These are phyloP conservation scores for Vaccinium darrowii DNA, from an alignment of 148 eudicot genomes.

Conservation along the genomic window DNA sequence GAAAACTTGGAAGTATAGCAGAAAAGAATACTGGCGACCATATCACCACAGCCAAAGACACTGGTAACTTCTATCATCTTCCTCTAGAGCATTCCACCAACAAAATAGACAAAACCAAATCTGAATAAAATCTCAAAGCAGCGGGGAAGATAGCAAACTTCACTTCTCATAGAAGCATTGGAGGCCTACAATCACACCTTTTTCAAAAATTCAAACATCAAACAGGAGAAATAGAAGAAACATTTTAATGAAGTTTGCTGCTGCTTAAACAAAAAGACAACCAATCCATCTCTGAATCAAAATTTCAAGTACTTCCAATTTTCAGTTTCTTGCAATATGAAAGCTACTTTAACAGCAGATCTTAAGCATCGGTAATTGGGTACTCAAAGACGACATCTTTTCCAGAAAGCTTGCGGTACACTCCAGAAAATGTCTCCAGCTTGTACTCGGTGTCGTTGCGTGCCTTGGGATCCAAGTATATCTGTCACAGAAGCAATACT, in stretches of 20 bases:
- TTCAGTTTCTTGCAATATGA: neutral
- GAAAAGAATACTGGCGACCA: neutral
- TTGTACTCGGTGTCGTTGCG: constrained; percentile 63
- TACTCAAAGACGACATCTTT: constrained; percentile 60
- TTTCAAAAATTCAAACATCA: neutral
- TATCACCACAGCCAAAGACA: neutral
- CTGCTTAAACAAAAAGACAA: neutral
- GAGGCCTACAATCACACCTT: constrained; percentile 2
- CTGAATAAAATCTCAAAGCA: neutral
- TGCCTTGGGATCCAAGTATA: constrained; percentile 72
- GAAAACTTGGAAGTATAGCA: neutral
- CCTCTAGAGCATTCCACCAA: too few relatives aligned
- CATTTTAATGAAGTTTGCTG: neutral
- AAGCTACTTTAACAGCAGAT: constrained; percentile 12
- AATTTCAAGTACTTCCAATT: constrained; percentile 4
- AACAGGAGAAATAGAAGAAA: neutral
- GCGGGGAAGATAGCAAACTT: neutral
- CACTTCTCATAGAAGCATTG: neutral
- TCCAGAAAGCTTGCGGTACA: constrained; percentile 61
- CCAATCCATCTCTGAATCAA: neutral
- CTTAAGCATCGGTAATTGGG: constrained; percentile 45
- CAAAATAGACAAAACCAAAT: neutral
- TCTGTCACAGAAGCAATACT: constrained; percentile 34
- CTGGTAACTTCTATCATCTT: neutral
- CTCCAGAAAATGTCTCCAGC: constrained; percentile 60